Evolutionary conservation across 495 filamentous ascomycete genomes (phyloP).

Genomic region (Talaromyces wortmannii): DNA sequence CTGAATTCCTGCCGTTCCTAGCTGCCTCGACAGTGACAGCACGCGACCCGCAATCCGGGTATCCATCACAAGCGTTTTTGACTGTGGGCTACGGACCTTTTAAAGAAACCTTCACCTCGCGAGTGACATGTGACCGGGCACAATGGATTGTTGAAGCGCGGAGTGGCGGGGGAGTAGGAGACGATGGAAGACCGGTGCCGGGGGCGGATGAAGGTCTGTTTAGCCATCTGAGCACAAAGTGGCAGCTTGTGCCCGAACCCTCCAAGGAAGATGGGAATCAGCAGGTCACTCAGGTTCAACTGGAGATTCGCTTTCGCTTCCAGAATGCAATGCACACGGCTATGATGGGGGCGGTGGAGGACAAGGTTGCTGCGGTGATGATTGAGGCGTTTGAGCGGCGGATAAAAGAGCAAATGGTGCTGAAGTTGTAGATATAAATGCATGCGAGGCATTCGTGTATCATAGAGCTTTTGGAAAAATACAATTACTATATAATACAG

Average conservation of each 20-base stretch:
- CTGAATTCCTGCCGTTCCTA: slow-evolving; percentile 81
- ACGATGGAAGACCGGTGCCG: slow-evolving; percentile 20
- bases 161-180: slow-evolving; percentile 46
- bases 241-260: slow-evolving; percentile 54
- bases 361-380: slow-evolving; percentile 80
- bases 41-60: slow-evolving; percentile 42
- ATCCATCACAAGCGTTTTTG: slow-evolving; percentile 71
- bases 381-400: slow-evolving; percentile 88
- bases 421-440: slow-evolving; percentile 15
- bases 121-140: slow-evolving; percentile 64
- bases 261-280: slow-evolving; percentile 15
- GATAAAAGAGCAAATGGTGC: slow-evolving; percentile 48
- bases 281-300: slow-evolving; percentile 58
- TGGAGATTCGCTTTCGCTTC: slow-evolving; percentile 76
- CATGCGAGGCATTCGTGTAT: too few species aligned
- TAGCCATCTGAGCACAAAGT: slow-evolving; percentile 67
- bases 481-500: background rate
- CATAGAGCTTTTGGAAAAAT: background rate
- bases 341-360: slow-evolving; percentile 71
- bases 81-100: slow-evolving; percentile 78
- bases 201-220: slow-evolving; percentile 54
- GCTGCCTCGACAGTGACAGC: slow-evolving; percentile 61
- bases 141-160: slow-evolving; percentile 65
- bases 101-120: slow-evolving; percentile 71
- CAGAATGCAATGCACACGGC: slow-evolving; percentile 75